Conservation (phyloP, 192 early-diverging fungal species). For the Neocallimastix lanati region DNA sequence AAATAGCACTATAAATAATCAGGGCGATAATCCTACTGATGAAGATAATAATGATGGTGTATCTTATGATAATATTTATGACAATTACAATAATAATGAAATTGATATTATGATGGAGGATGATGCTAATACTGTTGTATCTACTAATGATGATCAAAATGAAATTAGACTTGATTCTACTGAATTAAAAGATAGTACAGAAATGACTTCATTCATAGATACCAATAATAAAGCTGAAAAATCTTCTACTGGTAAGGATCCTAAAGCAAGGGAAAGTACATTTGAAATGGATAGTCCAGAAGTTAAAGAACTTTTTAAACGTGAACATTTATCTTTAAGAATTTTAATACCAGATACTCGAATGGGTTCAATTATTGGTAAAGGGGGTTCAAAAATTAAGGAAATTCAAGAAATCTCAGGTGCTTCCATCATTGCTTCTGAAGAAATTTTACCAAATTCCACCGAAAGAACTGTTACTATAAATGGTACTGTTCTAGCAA, state of each 20-base stretch:
- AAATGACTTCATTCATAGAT: too few species aligned
- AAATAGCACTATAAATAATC: too few species aligned
- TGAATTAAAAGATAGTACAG: too few species aligned
- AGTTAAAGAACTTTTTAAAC: not conserved
- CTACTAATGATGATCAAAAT: too few species aligned
- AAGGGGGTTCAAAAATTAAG: not conserved
- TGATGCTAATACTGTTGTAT: not conserved
- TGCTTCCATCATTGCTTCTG: not conserved
- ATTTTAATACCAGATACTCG: conserved; percentile 76
- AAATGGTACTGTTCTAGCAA: not conserved
- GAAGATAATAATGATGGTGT: not conserved
- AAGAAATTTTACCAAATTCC: conserved; percentile 1
- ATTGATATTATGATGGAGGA: not conserved
- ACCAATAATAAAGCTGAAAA: too few species aligned
- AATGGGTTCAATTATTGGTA: conserved; percentile 22
- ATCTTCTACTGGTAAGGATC: too few species aligned
- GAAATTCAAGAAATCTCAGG: not conserved
- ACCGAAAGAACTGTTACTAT: not conserved
- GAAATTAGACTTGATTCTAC: too few species aligned
- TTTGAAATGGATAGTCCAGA: not conserved
- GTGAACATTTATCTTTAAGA: not conserved
- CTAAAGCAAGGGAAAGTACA: not conserved
- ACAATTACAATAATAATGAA: too few species aligned
- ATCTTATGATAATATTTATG: too few species aligned
- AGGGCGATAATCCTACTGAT: not conserved